Percentiles rank a stretch among this genome's conserved stretches.
phyloP scores from a whole-genome alignment of 768 basidiomycete genomes.

The Leccinum fibrillosum region DNA sequence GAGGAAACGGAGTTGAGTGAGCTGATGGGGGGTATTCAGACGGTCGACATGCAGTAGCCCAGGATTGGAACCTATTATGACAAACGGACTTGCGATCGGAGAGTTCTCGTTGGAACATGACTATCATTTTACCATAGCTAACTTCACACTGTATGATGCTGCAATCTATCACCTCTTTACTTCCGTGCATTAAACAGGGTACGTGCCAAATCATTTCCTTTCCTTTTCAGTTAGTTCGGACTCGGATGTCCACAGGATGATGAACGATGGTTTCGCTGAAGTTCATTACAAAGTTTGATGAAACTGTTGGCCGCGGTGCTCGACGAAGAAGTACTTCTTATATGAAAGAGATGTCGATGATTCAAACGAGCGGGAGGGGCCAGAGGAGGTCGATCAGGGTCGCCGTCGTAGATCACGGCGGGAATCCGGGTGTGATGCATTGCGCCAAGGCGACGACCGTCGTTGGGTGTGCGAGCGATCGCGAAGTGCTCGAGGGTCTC shows the following conservation, averaged over 20 bases:
- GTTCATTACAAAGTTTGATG: too few species aligned
- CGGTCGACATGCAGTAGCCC: background rate
- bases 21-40: background rate
- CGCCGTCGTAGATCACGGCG: slow-evolving; percentile 76
- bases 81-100: background rate
- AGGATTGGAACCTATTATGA: background rate
- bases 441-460: slow-evolving; percentile 76
- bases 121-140: background rate
- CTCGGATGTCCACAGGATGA: too few species aligned
- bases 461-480: slow-evolving; percentile 72
- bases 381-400: slow-evolving; percentile 39
- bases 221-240: too few species aligned
- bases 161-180: background rate
- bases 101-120: background rate
- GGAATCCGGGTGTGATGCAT: slow-evolving; percentile 80
- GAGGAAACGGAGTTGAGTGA: background rate
- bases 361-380: slow-evolving; percentile 34
- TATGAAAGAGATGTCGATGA: too few species aligned
- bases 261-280: too few species aligned
- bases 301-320: too few species aligned
- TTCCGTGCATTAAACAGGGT: too few species aligned
- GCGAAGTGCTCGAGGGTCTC: slow-evolving; percentile 72
- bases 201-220: too few species aligned
- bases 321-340: too few species aligned
- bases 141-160: background rate